Evolutionary conservation across 1,284 basidiomycete genomes (phyloP), one percentile per base, ranked within the genome.

Genomic region (Vanrija sp.): DNA sequence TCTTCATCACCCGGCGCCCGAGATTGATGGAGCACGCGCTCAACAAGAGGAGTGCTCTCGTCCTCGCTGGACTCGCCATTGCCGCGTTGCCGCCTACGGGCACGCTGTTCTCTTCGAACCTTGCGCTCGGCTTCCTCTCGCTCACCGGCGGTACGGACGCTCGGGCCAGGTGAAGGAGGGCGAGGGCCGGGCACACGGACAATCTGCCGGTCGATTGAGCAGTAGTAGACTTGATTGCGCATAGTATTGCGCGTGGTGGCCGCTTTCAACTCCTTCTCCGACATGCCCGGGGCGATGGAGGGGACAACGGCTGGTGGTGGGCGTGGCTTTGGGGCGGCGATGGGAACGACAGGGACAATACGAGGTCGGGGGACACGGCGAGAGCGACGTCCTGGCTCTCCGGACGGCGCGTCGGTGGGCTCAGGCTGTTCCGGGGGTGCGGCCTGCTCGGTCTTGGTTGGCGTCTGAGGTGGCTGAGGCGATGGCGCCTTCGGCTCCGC

Each of bases 141-240:
- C 70, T 92, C 88, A 16, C 82, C 75, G 26, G 83, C 80, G 3
- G 86, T 89, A 63, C 82, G 83, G 43, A 87, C 82, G 73, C 87
- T 90, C 47, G 86, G 83, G 18, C 80, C 83, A 2, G 89, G 89
- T 68, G 87, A 90, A 55, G 87, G 87, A 12, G 90, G 90, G 52
- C 90, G 77, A 19, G 78, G 76, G 23, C 89, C 89, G 38, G 84
- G 80, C 66, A 83, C 86, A 45, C 85, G 81, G 28, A 93, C 77
- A 21, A 91, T 81, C 50, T 73, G 65, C 4, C 72, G 64, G 50
- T 76, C 72, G 19, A 77, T 75, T 6, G 73, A 69, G 52, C 73
- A 76, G 49, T 67, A 64, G 54, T 73, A 73, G 6, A 75, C 74
- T 47, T 75, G 63, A 52, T 77, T 77, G 19, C 65, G 62, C 34